Evolutionary conservation across 2,329 filamentous ascomycete genomes (phyloP), one percentile per base, ranked within the genome.

Genomic region (Calonectria leucothoes): DNA sequence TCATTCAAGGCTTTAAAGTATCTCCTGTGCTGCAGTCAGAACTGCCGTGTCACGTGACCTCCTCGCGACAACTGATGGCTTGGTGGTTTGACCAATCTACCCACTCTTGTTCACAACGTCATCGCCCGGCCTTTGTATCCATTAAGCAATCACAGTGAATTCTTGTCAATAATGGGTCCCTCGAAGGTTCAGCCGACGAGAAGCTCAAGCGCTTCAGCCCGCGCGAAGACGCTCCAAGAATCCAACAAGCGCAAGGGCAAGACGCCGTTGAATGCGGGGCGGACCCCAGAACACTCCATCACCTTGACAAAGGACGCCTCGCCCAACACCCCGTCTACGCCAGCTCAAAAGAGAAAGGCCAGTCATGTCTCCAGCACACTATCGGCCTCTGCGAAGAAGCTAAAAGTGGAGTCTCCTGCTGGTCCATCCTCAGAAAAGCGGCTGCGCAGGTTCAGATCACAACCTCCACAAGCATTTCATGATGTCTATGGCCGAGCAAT

Each of bases 401-500:
- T 61, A 29, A 80, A 76, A 42, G 2, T 15, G 5, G 55, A 25
- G 31, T 7, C 31, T 6, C 6, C 55, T 17, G 66, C 69, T 8
- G 25, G 12, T 5, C 37, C 71, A 23, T 59, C 68, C 0, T 74
- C 71, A 12, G 85, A 87, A 71, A 86, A 85, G 76, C 82, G 85
- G 17, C 73, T 82, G 4, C 81, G 84, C 31, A 75, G 75, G 68
- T 85, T 84, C 66, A 82, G 85, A 17, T 15, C 79, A 2, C 71
- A 82, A 8, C 74, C 85, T 11, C 84, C 86, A 0, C 77, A 81
- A 42, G 71, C 76, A 14, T 88, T 88, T 69, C 23, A 79, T 31
- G 78, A 81, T 4, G 75, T 87, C 42, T 86, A 85, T 68, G 75
- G 81, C 0, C 82, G 87, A 20, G 86, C 87, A 6, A 82, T 83